Conservation (phyloP, 306 rosid species). For the Medicago lupulina region DNA sequence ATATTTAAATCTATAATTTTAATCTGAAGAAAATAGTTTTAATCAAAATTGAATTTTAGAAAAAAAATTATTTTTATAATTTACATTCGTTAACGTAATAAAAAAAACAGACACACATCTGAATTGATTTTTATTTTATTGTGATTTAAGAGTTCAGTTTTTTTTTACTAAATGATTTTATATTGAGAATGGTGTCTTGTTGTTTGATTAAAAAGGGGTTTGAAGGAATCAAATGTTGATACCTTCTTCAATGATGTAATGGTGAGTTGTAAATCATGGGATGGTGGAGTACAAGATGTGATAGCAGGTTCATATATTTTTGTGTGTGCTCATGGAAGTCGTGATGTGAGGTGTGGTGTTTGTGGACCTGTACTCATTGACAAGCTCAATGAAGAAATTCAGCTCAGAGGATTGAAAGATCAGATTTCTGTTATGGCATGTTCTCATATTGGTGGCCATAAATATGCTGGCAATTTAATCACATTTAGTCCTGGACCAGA, state of each 20-base stretch:
- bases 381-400: constrained; percentile 72
- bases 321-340: constrained; percentile 92
- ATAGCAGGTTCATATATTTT: constrained; percentile 71
- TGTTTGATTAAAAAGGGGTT: constrained; percentile 57
- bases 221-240: constrained; percentile 75
- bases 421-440: constrained; percentile 70
- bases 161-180: background rate
- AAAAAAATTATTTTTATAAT: too few species aligned
- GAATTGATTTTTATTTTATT: too few species aligned
- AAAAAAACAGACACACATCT: too few species aligned
- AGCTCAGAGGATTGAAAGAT: constrained; percentile 62
- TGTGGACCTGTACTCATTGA: constrained; percentile 82
- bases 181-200: background rate
- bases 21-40: too few species aligned
- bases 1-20: too few species aligned
- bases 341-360: constrained; percentile 89
- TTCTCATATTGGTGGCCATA: constrained; percentile 92
- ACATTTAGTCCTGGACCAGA: constrained; percentile 66
- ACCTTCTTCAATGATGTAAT: constrained; percentile 80
- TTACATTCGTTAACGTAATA: too few species aligned
- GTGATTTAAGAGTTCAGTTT: background rate
- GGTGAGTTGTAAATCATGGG: constrained; percentile 74
- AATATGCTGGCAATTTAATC: constrained; percentile 91
- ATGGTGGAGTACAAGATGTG: constrained; percentile 58
- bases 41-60: too few species aligned